phyloP scores from a whole-genome alignment of 768 basidiomycete species.

The Russula virescens region DNA sequence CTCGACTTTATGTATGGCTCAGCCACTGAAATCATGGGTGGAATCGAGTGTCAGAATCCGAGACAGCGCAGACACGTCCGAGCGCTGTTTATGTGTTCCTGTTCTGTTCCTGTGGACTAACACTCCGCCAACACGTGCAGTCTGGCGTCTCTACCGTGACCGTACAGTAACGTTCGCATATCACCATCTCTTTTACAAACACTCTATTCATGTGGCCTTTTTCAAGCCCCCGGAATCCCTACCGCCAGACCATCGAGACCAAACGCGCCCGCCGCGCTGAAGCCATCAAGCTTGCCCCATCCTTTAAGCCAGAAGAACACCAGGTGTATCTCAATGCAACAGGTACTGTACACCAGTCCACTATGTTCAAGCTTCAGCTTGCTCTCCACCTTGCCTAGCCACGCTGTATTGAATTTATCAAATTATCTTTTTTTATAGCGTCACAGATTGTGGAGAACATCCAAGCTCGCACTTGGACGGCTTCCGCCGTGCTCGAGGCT shows the following conservation, averaged over 20 bases:
- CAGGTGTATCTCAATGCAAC: constrained; percentile 39
- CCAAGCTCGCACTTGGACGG: constrained; percentile 39
- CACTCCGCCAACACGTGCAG: no score
- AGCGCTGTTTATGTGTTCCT: no score
- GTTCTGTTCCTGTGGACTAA: no score
- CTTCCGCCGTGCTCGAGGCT: constrained; percentile 41
- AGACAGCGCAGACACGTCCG: no score
- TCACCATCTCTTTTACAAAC: neutral
- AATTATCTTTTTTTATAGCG: constrained; percentile 28
- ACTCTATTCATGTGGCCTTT: constrained; percentile 4
- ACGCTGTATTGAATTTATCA: neutral
- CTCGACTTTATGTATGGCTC: no score
- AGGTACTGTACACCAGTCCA: constrained; percentile 33
- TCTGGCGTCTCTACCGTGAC: no score
- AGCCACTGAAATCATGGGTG: no score
- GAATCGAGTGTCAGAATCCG: no score
- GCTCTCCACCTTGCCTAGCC: no score
- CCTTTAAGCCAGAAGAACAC: constrained; percentile 13
- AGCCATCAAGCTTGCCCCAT: constrained; percentile 18
- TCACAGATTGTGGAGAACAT: constrained; percentile 42
- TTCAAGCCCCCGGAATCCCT: neutral
- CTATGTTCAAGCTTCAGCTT: no score
- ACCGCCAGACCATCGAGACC: constrained; percentile 5
- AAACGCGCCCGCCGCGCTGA: constrained; percentile 26
- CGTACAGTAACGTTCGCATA: no score